These are phyloP conservation scores for Jacaranda copaia DNA, from an alignment of 257 asterid genomes.

Conservation along the genomic window DNA sequence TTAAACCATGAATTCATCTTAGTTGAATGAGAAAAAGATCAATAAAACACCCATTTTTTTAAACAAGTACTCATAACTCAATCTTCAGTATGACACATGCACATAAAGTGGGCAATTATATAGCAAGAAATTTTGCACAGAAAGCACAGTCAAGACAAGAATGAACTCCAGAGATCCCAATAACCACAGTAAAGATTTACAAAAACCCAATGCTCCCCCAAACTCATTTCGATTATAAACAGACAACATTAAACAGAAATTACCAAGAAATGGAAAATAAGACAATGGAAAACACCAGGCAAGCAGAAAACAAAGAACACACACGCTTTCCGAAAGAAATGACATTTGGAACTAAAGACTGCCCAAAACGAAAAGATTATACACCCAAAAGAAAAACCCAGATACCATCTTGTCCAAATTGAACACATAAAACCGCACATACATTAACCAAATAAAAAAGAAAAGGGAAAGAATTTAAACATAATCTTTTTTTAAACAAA, in stretches of 20 bases:
- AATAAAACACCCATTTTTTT: background rate
- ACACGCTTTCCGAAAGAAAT: background rate
- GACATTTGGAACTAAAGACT: background rate
- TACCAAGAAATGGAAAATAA: background rate
- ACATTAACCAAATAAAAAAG: background rate
- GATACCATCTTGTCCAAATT: background rate
- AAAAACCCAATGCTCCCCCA: background rate
- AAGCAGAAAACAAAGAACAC: background rate
- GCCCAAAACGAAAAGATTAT: too few relatives aligned
- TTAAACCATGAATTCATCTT: background rate
- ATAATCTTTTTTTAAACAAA: background rate
- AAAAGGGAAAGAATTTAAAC: background rate
- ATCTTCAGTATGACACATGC: background rate
- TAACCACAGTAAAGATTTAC: background rate
- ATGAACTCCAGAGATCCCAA: background rate
- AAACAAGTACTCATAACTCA: background rate
- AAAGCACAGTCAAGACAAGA: background rate
- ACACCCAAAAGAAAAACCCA: background rate
- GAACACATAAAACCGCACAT: background rate
- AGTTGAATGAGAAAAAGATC: background rate
- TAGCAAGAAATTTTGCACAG: background rate
- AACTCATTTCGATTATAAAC: constrained; percentile 5
- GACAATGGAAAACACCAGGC: background rate
- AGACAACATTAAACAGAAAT: background rate
- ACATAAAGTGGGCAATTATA: background rate